Percentiles rank a stretch among this genome's conserved stretches.
These are phyloP conservation scores for Lactarius quietus DNA, from an alignment of 768 basidiomycete genomes.

Conservation along the genomic window DNA sequence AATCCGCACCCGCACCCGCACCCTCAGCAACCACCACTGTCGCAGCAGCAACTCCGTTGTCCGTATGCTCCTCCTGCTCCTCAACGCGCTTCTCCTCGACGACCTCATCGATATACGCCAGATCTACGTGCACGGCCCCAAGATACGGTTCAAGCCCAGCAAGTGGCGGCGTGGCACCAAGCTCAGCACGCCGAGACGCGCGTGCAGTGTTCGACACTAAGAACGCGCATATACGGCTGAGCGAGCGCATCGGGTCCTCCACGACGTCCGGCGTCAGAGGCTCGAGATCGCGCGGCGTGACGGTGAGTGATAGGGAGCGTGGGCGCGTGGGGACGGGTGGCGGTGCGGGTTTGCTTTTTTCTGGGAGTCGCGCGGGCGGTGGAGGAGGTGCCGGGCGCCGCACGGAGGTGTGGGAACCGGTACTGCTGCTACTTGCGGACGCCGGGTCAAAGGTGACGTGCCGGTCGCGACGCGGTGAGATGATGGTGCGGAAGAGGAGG, in stretches of 20 bases:
- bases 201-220: constrained; percentile 7
- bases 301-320: constrained; percentile 13
- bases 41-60: not conserved
- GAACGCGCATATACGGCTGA: constrained; percentile 14
- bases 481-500: constrained; percentile 6
- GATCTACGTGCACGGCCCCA: constrained; percentile 3
- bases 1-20: not conserved
- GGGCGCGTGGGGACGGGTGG: not conserved
- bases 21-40: not conserved
- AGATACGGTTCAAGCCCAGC: constrained; percentile 16
- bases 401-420: not conserved
- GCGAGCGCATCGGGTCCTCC: constrained; percentile 17
- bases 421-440: not conserved
- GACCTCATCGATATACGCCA: constrained; percentile 11
- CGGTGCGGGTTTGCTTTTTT: not conserved
- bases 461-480: no score
- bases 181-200: constrained; percentile 7
- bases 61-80: no score
- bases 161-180: constrained; percentile 10
- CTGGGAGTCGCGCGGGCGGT: not conserved
- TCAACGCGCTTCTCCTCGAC: not conserved
- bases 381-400: not conserved
- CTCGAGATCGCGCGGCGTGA: constrained; percentile 18
- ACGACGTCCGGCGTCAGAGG: constrained; percentile 14
- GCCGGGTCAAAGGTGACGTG: constrained; percentile 11